Percentiles rank a stretch among this genome's conserved stretches.
These are phyloP conservation scores for Citrullus colocynthis DNA, from an alignment of 306 rosid genomes.

Conservation along the genomic window DNA sequence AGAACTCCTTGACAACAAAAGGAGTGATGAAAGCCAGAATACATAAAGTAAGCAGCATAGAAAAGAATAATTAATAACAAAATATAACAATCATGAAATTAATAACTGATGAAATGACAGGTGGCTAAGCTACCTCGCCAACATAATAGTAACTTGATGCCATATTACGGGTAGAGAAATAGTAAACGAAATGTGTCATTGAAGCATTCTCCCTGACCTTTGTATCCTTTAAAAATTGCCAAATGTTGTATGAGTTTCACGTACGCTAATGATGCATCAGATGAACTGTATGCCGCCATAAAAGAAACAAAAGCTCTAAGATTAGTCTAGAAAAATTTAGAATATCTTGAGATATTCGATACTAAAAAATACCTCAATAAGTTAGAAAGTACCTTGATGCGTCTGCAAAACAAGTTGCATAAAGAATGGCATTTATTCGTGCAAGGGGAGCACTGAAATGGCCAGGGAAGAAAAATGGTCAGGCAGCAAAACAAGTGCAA, in stretches of 20 bases:
- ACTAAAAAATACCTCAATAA: neutral
- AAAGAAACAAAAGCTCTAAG: neutral
- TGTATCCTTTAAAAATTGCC: conserved; percentile 79
- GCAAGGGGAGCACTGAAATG: conserved; percentile 62
- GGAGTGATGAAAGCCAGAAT: neutral
- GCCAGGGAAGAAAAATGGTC: neutral
- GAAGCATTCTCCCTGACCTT: conserved; percentile 43
- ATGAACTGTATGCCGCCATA: conserved; percentile 40
- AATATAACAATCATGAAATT: neutral
- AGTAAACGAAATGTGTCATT: neutral
- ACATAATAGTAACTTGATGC: neutral
- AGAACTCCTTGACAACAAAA: neutral
- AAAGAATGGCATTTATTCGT: conserved; percentile 65
- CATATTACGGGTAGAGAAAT: neutral
- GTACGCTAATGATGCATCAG: conserved; percentile 82
- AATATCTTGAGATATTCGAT: neutral
- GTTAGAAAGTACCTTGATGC: conserved; percentile 57
- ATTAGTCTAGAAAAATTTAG: conserved; percentile 3
- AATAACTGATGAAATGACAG: neutral
- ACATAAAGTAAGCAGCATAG: neutral
- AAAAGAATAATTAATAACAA: neutral
- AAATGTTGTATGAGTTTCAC: conserved; percentile 93
- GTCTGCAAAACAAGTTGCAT: conserved; percentile 93
- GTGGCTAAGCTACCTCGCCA: neutral
- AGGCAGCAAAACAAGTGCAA: conserved; percentile 4